These are phyloP conservation scores for Hansenula sp. DNA, from an alignment of 1,139 yeast genomes.

Conservation along the genomic window DNA sequence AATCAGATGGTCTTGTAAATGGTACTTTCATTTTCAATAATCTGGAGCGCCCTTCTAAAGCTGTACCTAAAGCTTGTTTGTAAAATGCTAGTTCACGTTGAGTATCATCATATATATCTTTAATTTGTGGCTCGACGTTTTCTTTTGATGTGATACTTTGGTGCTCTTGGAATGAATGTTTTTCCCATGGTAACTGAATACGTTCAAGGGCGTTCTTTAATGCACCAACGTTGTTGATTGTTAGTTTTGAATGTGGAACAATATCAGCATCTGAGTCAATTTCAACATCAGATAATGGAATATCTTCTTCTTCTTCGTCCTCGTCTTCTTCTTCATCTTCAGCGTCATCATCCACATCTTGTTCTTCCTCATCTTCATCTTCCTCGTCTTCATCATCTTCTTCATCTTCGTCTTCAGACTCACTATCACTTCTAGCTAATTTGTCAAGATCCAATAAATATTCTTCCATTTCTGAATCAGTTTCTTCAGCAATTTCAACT, in stretches of 20 bases:
- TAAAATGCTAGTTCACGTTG: conserved; percentile 83
- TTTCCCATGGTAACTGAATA: conserved; percentile 68
- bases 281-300: conserved; percentile 76
- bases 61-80: conserved; percentile 90
- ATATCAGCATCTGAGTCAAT: conserved; percentile 83
- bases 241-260: conserved; percentile 85
- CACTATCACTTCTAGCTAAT: conserved; percentile 52
- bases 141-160: conserved; percentile 64
- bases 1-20: conserved; percentile 90
- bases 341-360: conserved; percentile 40
- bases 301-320: conserved; percentile 56
- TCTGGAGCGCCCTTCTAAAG: conserved; percentile 63
- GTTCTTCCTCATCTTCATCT: conserved; percentile 42
- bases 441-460: conserved; percentile 49
- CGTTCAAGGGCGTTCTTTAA: conserved; percentile 64
- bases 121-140: conserved; percentile 61
- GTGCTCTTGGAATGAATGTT: conserved; percentile 77
- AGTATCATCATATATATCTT: conserved; percentile 92
- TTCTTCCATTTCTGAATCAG: conserved; percentile 33
- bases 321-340: conserved; percentile 38
- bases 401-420: conserved; percentile 31
- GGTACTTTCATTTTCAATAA: conserved; percentile 70
- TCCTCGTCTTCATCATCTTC: conserved; percentile 41
- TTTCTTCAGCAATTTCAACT: conserved; percentile 23
- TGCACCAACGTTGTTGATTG: conserved; percentile 71